A percentile compares a stretch with the other conserved stretches of the same genome.
phyloP scores from a whole-genome alignment of 805 yeast genomes.

The Komagataella pseudopastoris region DNA sequence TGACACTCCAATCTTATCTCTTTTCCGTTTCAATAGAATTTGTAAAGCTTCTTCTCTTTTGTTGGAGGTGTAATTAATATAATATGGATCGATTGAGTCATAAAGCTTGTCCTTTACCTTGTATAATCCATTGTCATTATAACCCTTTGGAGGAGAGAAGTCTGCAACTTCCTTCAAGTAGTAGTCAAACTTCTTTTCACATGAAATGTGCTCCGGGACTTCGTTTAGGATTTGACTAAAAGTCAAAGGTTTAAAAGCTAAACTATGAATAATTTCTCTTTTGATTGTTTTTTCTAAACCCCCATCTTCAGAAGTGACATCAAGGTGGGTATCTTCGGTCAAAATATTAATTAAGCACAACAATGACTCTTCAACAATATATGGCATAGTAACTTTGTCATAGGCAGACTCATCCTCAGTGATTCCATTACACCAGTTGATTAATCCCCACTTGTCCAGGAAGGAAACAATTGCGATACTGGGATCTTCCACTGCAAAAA shows the following conservation, averaged over 20 bases:
- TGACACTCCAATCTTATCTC: constrained; percentile 20
- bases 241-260: constrained; percentile 64
- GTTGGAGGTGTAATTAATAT: constrained; percentile 63
- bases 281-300: constrained; percentile 36
- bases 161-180: constrained; percentile 43
- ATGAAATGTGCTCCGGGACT: constrained; percentile 64
- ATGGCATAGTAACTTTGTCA: constrained; percentile 35
- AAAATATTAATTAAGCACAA: constrained; percentile 53
- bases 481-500: constrained; percentile 35
- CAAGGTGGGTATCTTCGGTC: constrained; percentile 51
- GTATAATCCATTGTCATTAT: constrained; percentile 50
- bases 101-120: constrained; percentile 44
- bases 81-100: constrained; percentile 65
- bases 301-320: constrained; percentile 31
- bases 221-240: constrained; percentile 56
- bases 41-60: constrained; percentile 75
- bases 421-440: constrained; percentile 35
- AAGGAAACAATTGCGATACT: constrained; percentile 42
- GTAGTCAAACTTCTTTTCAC: constrained; percentile 63
- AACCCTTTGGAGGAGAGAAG: constrained; percentile 45
- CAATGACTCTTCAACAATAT: constrained; percentile 71
- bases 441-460: constrained; percentile 57
- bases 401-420: constrained; percentile 19
- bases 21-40: constrained; percentile 34
- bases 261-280: constrained; percentile 66